Evolutionary conservation across 345 rosid species (phyloP).

Genomic region (Hibiscus trionum): DNA sequence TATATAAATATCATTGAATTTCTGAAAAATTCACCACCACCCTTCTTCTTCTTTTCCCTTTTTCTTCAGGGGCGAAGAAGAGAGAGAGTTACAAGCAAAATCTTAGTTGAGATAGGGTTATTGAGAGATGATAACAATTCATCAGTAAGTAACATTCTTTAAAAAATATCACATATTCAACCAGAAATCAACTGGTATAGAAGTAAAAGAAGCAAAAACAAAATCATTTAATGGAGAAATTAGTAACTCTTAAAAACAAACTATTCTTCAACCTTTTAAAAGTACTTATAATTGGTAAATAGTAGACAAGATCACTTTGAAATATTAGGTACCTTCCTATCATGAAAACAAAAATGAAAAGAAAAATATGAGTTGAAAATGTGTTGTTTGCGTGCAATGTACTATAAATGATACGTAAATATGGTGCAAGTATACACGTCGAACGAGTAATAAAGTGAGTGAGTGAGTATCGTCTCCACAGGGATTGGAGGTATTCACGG

Average conservation of each 20-base stretch:
- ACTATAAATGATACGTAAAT: no score
- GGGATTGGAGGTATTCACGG: no score
- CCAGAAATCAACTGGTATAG: neutral
- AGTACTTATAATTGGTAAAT: neutral
- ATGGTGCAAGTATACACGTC: no score
- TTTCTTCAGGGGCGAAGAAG: neutral
- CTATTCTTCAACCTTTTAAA: neutral
- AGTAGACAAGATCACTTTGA: neutral
- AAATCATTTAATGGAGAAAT: neutral
- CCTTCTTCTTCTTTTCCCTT: neutral
- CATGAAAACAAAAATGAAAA: neutral
- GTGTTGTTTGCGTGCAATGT: no score
- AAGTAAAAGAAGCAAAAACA: neutral
- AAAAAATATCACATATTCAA: neutral
- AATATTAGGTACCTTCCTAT: conserved; percentile 4
- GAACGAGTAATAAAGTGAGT: no score
- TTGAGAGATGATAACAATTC: neutral
- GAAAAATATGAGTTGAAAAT: neutral
- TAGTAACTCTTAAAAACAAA: neutral
- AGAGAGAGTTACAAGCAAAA: neutral
- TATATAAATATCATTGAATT: neutral
- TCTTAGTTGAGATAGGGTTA: neutral
- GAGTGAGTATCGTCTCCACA: no score
- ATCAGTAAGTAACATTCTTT: neutral
- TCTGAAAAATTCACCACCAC: neutral